Evolutionary conservation across 306 rosid species (phyloP), one percentile per base, ranked within the genome.

Genomic region (Purshia tridentata): DNA sequence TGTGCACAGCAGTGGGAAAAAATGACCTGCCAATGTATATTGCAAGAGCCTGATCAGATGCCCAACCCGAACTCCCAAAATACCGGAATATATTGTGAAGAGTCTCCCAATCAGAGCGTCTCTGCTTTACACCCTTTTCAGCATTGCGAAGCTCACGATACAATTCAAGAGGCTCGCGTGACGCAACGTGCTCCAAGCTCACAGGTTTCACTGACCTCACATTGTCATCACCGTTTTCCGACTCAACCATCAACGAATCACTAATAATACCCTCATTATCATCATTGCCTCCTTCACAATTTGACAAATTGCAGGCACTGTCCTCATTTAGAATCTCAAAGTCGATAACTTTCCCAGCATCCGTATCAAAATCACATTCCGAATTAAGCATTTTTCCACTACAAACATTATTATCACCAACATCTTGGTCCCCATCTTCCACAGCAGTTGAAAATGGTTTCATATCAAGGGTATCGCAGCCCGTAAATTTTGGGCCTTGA

Each of bases 21-120:
- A 93, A 93, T 4, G 97, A 92, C 81, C 82, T 76, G 65, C 98
- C 97, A 69, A 93, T 88, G 72, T 93, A 93, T 72, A 93, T 89
- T 45, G 92, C 98, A 59, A 93, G 96, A 72, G 96, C 92, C 80
- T 93, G 98, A 78, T 89, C 86, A 14, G 89, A 71, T 0, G 96
- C 97, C 98, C 97, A 93, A 55, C 94, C 94, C 4, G 97, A 91
- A 52, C 55, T 72, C 12, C 74, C 85, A 74, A 93, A 89, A 56
- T 23, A 72, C 60, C 47, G 48, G 68, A 81, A 88, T 45, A 80
- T 76, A 55, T 84, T 84, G 10, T 16, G 42, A 46, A 91, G 65
- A 55, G 63, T 55, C 18, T 84, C 90, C 85, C 79, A 72, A 53
- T 89, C 90, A 23, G 72, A 37, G 59, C 68, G 80, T 5, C 67